These are phyloP conservation scores for Fusarium proliferatum DNA, from an alignment of 2,329 filamentous ascomycete species.

Conservation along the genomic window DNA sequence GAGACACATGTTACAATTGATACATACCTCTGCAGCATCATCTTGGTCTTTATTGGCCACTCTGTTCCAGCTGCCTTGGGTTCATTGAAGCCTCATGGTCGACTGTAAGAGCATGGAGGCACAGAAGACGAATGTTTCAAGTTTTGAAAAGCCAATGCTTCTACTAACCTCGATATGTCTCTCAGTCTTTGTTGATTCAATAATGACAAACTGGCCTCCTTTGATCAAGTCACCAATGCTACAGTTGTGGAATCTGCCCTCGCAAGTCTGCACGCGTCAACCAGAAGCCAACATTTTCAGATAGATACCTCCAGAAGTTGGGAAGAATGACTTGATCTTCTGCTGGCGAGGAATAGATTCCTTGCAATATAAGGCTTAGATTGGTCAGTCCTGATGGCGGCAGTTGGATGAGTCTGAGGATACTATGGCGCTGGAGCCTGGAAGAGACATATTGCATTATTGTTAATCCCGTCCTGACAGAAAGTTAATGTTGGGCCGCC, in stretches of 20 bases:
- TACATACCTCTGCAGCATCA: too few relatives aligned
- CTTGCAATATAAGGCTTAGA: background rate
- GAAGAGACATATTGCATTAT: background rate
- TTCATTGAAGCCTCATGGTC: too few relatives aligned
- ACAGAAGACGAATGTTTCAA: too few relatives aligned
- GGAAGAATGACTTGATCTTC: background rate
- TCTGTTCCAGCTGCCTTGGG: too few relatives aligned
- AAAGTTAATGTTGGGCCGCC: background rate
- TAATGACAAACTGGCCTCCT: too few relatives aligned
- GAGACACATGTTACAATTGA: too few relatives aligned
- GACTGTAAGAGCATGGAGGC: too few relatives aligned
- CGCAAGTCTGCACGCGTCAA: background rate
- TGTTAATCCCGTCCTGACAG: background rate
- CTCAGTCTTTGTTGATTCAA: too few relatives aligned
- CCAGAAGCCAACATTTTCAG: background rate
- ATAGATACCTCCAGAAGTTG: accelerated
- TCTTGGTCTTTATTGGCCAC: too few relatives aligned
- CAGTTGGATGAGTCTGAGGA: background rate
- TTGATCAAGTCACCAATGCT: background rate
- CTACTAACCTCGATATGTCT: too few relatives aligned
- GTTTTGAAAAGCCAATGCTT: too few relatives aligned
- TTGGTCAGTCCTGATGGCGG: background rate
- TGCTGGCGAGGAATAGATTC: accelerated
- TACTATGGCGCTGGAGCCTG: background rate
- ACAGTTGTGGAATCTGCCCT: background rate